These are phyloP conservation scores for Trebouxia gelatinosa DNA, from an alignment of 163 green algal genomes.

Conservation along the genomic window DNA sequence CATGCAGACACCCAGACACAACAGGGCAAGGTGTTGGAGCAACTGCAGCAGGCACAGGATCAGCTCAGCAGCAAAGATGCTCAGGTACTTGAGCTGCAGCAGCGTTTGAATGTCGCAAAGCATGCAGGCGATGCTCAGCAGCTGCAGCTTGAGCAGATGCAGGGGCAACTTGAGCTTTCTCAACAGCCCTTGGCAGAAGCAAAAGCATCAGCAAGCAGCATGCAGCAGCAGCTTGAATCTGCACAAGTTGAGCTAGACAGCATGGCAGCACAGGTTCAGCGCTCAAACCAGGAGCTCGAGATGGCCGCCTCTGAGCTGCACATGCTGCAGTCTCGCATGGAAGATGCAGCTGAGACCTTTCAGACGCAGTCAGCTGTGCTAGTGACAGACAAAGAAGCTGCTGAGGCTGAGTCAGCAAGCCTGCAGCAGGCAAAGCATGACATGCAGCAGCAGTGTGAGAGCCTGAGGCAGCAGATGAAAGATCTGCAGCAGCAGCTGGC, in stretches of 20 bases:
- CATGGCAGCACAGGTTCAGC: neutral
- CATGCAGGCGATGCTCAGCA: no score
- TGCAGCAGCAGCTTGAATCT: neutral
- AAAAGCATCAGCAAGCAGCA: neutral
- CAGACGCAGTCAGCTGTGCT: no score
- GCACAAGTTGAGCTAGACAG: neutral
- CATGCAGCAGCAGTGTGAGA: neutral
- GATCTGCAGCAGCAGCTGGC: neutral
- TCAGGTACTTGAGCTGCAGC: neutral
- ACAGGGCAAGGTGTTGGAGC: no score
- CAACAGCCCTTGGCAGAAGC: no score
- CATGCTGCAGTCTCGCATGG: no score
- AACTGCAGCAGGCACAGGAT: no score
- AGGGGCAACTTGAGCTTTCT: neutral
- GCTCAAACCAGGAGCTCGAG: no score
- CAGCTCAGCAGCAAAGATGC: no score
- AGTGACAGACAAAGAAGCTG: neutral
- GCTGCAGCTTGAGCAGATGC: neutral
- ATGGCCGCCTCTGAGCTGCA: no score
- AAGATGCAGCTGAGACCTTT: no score
- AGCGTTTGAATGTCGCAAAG: no score
- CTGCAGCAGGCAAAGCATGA: neutral
- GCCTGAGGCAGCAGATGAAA: neutral
- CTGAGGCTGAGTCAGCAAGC: neutral
- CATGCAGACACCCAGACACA: no score